Conservation (phyloP, 768 basidiomycete species). For the Pleurotus pulmonarius region DNA sequence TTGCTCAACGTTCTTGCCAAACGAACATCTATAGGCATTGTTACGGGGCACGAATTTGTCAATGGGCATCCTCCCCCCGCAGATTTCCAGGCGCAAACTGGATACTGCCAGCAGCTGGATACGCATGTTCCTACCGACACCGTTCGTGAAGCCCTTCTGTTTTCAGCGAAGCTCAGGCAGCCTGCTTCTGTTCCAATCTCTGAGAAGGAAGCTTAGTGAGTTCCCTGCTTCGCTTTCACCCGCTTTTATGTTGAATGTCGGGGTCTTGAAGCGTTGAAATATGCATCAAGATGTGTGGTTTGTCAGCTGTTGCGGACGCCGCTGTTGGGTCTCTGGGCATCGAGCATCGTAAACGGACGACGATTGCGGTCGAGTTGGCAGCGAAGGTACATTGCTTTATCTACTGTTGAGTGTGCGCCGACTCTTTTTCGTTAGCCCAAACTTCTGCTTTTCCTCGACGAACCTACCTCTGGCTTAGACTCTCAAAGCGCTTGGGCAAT, state of each 20-base stretch:
- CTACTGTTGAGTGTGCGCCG: not conserved
- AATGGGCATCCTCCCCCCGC: slow-evolving; percentile 35
- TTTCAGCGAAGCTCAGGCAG: slow-evolving; percentile 79
- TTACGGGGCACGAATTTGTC: slow-evolving; percentile 36
- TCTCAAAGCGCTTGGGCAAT: slow-evolving; percentile 87
- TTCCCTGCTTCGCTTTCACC: slow-evolving; percentile 5
- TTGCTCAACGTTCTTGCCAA: slow-evolving; percentile 41
- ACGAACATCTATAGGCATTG: slow-evolving; percentile 30
- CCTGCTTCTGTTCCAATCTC: slow-evolving; percentile 56
- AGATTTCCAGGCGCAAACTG: slow-evolving; percentile 42
- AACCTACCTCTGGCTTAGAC: slow-evolving; percentile 87
- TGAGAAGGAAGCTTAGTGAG: slow-evolving; percentile 80
- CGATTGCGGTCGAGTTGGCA: slow-evolving; percentile 84
- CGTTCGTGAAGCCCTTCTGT: slow-evolving; percentile 75
- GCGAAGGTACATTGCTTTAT: slow-evolving; percentile 56
- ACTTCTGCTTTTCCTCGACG: slow-evolving; percentile 80
- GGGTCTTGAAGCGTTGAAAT: slow-evolving; percentile 29
- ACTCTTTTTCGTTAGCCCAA: slow-evolving; percentile 44
- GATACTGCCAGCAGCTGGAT: slow-evolving; percentile 60
- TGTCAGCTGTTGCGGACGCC: slow-evolving; percentile 63
- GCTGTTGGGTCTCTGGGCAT: slow-evolving; percentile 65
- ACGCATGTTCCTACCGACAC: slow-evolving; percentile 73
- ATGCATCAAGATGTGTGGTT: slow-evolving; percentile 60
- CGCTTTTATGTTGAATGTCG: not conserved
- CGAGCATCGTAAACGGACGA: slow-evolving; percentile 77